Conservation (phyloP, 345 rosid genomes). For the Hypericum perforatum region DNA sequence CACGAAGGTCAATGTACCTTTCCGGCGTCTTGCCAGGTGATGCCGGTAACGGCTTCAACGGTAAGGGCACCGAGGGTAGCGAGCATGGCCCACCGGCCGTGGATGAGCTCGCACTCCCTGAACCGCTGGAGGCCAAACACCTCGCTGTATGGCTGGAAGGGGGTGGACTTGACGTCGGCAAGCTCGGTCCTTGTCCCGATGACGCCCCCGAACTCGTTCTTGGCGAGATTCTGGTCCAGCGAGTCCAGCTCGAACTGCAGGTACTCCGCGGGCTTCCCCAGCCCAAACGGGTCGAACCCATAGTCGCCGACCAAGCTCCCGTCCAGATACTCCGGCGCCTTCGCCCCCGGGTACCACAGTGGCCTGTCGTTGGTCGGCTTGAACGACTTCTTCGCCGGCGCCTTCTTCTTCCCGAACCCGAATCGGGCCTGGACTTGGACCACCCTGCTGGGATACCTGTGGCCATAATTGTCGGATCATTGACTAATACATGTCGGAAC, state of each 20-base stretch:
- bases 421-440: constrained; percentile 49
- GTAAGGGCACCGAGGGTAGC: constrained; percentile 67
- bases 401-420: constrained; percentile 42
- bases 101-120: constrained; percentile 72
- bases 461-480: too few relatives aligned
- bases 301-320: constrained; percentile 66
- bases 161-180: constrained; percentile 44
- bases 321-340: constrained; percentile 53
- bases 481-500: too few relatives aligned
- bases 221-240: constrained; percentile 65
- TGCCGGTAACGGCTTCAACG: constrained; percentile 67
- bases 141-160: constrained; percentile 66
- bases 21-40: constrained; percentile 81
- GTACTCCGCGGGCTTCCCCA: constrained; percentile 67
- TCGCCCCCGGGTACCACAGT: constrained; percentile 65
- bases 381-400: constrained; percentile 26
- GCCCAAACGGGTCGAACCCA: constrained; percentile 69
- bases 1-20: constrained; percentile 27
- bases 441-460: neutral
- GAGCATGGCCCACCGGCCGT: constrained; percentile 77
- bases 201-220: constrained; percentile 44
- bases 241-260: constrained; percentile 63
- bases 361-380: constrained; percentile 35
- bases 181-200: constrained; percentile 49
- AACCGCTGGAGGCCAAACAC: constrained; percentile 72